Evolutionary conservation across 768 basidiomycete genomes (phyloP), one percentile per base, ranked within the genome.

Genomic region (Leucocoprinus leucothites): DNA sequence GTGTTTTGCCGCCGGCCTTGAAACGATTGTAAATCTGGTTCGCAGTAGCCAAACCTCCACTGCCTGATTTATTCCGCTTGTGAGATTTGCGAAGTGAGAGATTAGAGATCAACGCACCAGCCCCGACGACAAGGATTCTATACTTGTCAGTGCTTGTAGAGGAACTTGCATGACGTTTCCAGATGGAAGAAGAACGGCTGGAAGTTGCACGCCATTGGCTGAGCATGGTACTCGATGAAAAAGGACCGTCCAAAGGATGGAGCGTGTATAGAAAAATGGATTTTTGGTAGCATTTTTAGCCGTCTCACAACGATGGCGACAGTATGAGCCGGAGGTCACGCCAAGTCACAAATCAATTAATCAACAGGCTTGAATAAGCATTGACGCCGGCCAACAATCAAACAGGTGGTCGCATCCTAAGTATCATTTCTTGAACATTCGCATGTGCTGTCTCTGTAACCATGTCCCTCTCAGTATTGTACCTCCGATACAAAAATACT

Each of bases 1-100:
- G 67, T 25, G 80, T 68, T 59, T 86, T 86, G 8, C 86, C 87
- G 42, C 86, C 84, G 11, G 77, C 74, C 59, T 79, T 78, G 68
- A 97, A 94, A 26, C 86, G 79, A 62, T 92, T 75, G 67, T 87
- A 91, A 44, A 98, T 83, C 71, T 98, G 94, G 61, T 90, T 87
- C 35, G 95, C 93, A 34, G 88, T 87, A 38, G 85, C 80, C 42
- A 97, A 68, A 35, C 94, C 94, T 49, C 80, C 92, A 24, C 84
- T 84, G 46, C 94, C 93, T 95, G 65, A 48, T 13, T 6, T 6
- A 24, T 24, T 25, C 45, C 51, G 22, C 47, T 26, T 16, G 25
- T 48, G 1, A 34, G 26, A 50, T 45, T 28, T 34, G 26, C 53
- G 54, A 38, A 26, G 34, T 31, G 45, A 53, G 56, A 7, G 58